Evolutionary conservation across 805 yeast genomes (phyloP).

Genomic region (Teunomyces tritomae): DNA sequence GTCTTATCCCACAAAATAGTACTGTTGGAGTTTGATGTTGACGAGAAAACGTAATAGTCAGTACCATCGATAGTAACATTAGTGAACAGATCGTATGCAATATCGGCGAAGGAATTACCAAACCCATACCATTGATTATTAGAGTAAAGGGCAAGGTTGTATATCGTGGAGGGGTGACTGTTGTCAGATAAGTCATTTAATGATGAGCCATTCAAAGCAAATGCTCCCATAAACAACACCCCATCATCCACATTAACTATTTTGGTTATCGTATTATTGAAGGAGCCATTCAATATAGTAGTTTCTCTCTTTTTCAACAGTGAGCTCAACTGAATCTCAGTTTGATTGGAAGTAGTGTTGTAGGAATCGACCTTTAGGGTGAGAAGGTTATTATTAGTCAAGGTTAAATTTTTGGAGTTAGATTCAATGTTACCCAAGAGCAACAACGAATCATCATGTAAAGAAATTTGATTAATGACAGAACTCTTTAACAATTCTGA

Average conservation of each 20-base stretch:
- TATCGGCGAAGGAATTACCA: constrained; percentile 28
- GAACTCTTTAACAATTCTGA: constrained; percentile 29
- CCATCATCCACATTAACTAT: constrained; percentile 20
- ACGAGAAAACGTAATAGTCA: constrained; percentile 42
- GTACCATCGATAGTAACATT: constrained; percentile 35
- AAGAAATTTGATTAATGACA: constrained; percentile 28
- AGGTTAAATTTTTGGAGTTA: constrained; percentile 24
- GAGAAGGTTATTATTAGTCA: constrained; percentile 27
- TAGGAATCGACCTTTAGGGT: constrained; percentile 26
- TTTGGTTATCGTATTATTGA: constrained; percentile 27
- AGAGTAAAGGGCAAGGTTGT: constrained; percentile 37
- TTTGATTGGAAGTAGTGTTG: constrained; percentile 31
- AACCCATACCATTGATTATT: constrained; percentile 42
- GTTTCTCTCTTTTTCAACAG: constrained; percentile 16
- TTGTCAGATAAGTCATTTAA: constrained; percentile 26
- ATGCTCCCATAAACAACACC: constrained; percentile 30
- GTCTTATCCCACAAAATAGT: constrained; percentile 43
- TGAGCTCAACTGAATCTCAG: constrained; percentile 14
- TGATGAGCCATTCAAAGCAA: constrained; percentile 23
- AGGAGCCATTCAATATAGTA: constrained; percentile 25
- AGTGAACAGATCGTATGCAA: constrained; percentile 26
- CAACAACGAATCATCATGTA: constrained; percentile 34
- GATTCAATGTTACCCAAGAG: constrained; percentile 48
- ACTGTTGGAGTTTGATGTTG: constrained; percentile 18
- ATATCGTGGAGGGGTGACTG: constrained; percentile 18